These are phyloP conservation scores for Irpex rosettiformis DNA, from an alignment of 1,284 basidiomycete genomes.

Conservation along the genomic window DNA sequence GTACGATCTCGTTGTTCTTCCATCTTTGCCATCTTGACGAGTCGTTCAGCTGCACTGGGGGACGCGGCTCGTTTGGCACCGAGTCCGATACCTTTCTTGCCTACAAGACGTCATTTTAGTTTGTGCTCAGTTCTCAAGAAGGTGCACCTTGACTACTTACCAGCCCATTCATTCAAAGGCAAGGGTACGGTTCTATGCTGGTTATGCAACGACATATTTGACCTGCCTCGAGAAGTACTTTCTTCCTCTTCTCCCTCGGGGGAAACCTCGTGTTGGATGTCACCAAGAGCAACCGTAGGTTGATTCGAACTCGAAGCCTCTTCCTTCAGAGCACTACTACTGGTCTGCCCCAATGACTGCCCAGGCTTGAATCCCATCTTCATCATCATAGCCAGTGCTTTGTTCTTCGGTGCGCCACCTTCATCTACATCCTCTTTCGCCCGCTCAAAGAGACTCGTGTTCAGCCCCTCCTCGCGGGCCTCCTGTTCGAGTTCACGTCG, in stretches of 20 bases:
- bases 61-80: conserved; percentile 61
- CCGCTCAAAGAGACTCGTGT: conserved; percentile 73
- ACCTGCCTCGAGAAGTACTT: neutral
- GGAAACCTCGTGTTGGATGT: neutral
- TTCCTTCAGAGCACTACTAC: conserved; percentile 24
- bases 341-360: conserved; percentile 63
- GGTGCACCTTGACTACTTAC: conserved; percentile 35
- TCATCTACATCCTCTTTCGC: conserved; percentile 66
- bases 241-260: neutral
- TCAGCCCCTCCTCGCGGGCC: conserved; percentile 70
- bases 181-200: conserved; percentile 60
- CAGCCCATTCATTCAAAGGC: conserved; percentile 72
- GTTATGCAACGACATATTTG: conserved; percentile 32
- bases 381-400: conserved; percentile 83
- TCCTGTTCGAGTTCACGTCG: conserved; percentile 70
- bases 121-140: neutral
- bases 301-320: neutral
- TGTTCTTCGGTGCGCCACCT: conserved; percentile 43
- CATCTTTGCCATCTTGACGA: conserved; percentile 73
- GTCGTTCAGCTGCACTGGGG: conserved; percentile 54
- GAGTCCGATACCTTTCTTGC: conserved; percentile 72
- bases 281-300: neutral
- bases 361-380: conserved; percentile 88
- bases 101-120: conserved; percentile 34
- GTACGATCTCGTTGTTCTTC: conserved; percentile 53